Base-by-base conservation (phyloP, 371 early-diverging fungal genomes). In the Funneliformis caledonium region DNA sequence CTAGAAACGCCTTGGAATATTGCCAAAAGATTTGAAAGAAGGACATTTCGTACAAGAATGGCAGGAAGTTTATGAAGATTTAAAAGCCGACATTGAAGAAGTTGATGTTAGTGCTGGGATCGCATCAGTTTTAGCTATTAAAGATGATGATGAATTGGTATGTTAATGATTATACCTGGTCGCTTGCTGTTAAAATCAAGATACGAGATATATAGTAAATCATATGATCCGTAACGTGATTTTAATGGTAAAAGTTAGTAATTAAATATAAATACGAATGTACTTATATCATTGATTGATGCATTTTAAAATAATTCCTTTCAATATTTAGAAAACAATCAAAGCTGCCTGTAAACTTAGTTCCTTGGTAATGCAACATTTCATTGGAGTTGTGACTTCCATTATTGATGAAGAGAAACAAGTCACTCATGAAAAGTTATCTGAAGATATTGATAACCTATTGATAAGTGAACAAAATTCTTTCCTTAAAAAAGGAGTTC, bases 71-170 rank as follows among this genome's bases (percentile, higher is more conserved):
- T 83, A 93, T 42, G 85, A 85, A 0, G 78, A 82, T 1, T 84
- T 86, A 8, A 86, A 85, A 33, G 86, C 86, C 45, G 83, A 83
- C 11, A 88, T 94, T 48, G 91, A 94, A 52, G 84, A 87, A 77
- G 89, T 92, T 2, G 97, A 98, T 86, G 86, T 96, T 33, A 86
- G 94, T 1, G 76, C 86, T 4, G 95, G 93, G 4, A 82, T 97
- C n/a, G 91, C 95, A 0, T 82, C 88, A 4, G 87, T 92, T 31
- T 88, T 98, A 81, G 94, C 96, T 16, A 89, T 91, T 72, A 99
- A 98, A 83, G 99, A 99, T 82, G 93, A 93, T 16, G 93, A 93
- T 65, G 97, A 97, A 84, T 83, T 96, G 80, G 94, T 94, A 90
- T 79, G 86, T 82, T 22, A 8, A 10, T 37, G 37, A 37, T 37